Percentiles rank a stretch among this genome's conserved stretches.
These are phyloP conservation scores for Zygoascus hellenicus DNA, from an alignment of 1,139 yeast genomes.

Conservation along the genomic window DNA sequence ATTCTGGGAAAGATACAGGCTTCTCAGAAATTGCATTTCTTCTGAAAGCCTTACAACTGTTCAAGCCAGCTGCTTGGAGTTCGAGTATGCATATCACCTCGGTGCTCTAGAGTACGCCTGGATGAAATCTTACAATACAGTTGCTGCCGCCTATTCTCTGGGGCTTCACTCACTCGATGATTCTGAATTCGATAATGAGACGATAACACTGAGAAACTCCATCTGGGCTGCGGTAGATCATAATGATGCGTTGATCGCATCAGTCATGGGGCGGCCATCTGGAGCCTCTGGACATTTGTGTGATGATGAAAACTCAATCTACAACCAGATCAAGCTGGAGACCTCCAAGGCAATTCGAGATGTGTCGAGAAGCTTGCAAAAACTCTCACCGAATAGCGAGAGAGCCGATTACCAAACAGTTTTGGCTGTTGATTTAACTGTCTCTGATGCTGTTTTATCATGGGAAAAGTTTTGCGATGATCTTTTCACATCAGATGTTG, in stretches of 20 bases:
- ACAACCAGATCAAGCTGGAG: neutral
- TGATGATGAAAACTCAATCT: too few relatives aligned
- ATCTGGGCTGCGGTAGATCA: conserved; percentile 10
- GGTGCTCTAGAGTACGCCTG: conserved; percentile 9
- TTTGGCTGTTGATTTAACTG: neutral
- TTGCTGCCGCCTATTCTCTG: conserved; percentile 6
- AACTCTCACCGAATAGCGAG: neutral
- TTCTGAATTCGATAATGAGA: neutral
- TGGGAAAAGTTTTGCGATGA: conserved; percentile 4
- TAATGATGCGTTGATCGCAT: conserved; percentile 4
- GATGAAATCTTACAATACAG: conserved; percentile 4
- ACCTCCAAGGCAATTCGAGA: conserved; percentile 2
- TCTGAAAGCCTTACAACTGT: conserved; percentile 7
- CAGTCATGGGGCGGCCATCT: conserved; percentile 9
- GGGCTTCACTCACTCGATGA: conserved; percentile 7
- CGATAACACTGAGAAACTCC: neutral
- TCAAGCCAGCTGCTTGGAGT: conserved; percentile 6
- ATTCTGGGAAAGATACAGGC: conserved; percentile 4
- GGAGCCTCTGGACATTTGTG: too few relatives aligned
- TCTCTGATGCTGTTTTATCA: neutral
- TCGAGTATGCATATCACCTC: conserved; percentile 6
- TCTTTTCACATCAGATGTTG: neutral
- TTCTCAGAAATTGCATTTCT: conserved; percentile 3
- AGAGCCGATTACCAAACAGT: neutral
- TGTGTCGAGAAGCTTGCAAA: neutral